phyloP scores from a whole-genome alignment of 495 filamentous ascomycete genomes.

The Penicillium waksmanii region DNA sequence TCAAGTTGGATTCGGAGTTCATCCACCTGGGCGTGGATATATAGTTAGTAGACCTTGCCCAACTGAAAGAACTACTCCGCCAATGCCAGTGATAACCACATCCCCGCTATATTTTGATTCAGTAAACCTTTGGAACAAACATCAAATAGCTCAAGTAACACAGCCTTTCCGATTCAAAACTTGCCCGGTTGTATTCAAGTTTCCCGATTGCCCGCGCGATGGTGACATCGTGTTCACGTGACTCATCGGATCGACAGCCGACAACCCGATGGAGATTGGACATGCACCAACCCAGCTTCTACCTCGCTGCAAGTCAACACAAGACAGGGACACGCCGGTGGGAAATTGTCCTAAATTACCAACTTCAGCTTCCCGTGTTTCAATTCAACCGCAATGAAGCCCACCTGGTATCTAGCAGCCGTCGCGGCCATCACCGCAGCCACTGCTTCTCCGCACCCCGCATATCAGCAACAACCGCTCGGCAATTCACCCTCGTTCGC shows the following conservation, averaged over 20 bases:
- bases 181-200: too few relatives aligned
- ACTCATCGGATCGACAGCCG: conserved; percentile 1
- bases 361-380: neutral
- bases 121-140: too few relatives aligned
- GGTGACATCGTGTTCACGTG: conserved; percentile 2
- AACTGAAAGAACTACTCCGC: too few relatives aligned
- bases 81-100: too few relatives aligned
- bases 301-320: neutral
- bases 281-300: neutral
- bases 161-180: neutral
- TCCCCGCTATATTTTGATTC: too few relatives aligned
- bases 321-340: neutral
- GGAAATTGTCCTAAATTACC: neutral
- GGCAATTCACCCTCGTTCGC: conserved; percentile 9
- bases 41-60: too few relatives aligned
- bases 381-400: conserved; percentile 25
- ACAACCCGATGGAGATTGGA: neutral
- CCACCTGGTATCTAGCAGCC: conserved; percentile 26
- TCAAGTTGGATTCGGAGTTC: too few relatives aligned
- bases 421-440: conserved; percentile 26
- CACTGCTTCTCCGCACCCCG: conserved; percentile 41
- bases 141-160: neutral
- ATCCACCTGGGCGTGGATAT: too few relatives aligned
- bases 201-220: neutral
- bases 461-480: conserved; percentile 28